A percentile compares a stretch with the other conserved stretches of the same genome.
phyloP scores from a whole-genome alignment of 805 yeast species.

The Sugiyamaella mastotermitis region DNA sequence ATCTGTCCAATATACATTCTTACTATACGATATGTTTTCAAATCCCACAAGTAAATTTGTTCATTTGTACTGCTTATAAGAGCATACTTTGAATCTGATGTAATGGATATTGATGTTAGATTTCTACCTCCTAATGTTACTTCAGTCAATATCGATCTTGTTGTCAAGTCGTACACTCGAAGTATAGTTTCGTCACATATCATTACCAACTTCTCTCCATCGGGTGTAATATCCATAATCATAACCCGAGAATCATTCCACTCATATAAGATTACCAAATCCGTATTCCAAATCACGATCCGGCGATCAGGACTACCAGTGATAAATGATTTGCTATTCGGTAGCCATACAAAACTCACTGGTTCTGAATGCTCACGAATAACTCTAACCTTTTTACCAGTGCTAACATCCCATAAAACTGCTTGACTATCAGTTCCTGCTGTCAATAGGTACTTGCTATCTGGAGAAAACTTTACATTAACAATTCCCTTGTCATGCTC shows the following conservation, averaged over 20 bases:
- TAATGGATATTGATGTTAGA: slow-evolving; percentile 59
- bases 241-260: slow-evolving; percentile 44
- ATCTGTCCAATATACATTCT: slow-evolving; percentile 67
- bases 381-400: slow-evolving; percentile 29
- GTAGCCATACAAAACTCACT: slow-evolving; percentile 65
- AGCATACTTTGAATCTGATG: slow-evolving; percentile 49
- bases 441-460: slow-evolving; percentile 59
- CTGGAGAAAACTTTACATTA: slow-evolving; percentile 69
- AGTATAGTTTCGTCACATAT: slow-evolving; percentile 44
- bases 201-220: slow-evolving; percentile 55
- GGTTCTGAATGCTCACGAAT: slow-evolving; percentile 25
- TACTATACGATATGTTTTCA: slow-evolving; percentile 48
- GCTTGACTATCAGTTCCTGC: slow-evolving; percentile 69
- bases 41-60: slow-evolving; percentile 79
- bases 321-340: slow-evolving; percentile 48
- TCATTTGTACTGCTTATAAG: slow-evolving; percentile 66
- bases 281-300: slow-evolving; percentile 41
- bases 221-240: slow-evolving; percentile 61
- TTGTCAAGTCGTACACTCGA: slow-evolving; percentile 49
- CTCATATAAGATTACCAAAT: slow-evolving; percentile 27
- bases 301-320: slow-evolving; percentile 75
- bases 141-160: slow-evolving; percentile 38
- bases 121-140: slow-evolving; percentile 46
- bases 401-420: slow-evolving; percentile 57
- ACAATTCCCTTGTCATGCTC: slow-evolving; percentile 35